A percentile compares a stretch with the other conserved stretches of the same genome.
Conservation (phyloP, 305 asterid genomes). For the Coffea humblotiana region DNA sequence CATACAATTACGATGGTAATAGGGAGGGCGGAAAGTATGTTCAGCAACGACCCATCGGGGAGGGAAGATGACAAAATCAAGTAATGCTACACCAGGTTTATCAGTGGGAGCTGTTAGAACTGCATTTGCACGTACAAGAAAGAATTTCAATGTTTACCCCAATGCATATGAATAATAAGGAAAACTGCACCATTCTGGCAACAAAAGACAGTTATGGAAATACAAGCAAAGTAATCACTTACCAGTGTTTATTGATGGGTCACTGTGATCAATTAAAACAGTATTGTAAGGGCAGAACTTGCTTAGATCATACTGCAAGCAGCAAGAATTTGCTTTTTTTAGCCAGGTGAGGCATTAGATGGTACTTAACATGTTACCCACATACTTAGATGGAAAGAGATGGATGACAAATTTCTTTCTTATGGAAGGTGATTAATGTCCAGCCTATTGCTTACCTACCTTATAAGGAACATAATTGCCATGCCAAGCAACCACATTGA, state of each 20-base stretch:
- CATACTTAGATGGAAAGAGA: constrained; percentile 5
- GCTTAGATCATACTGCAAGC: constrained; percentile 84
- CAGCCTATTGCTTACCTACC: constrained; percentile 39
- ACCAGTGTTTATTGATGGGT: constrained; percentile 98
- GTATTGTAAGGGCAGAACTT: constrained; percentile 95
- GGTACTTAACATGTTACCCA: constrained; percentile 11
- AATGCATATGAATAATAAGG: constrained; percentile 1
- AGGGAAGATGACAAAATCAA: constrained; percentile 96
- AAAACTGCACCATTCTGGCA: constrained; percentile 11
- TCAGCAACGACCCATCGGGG: constrained; percentile 97
- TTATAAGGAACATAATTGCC: constrained; percentile 91
- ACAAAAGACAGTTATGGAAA: not conserved
- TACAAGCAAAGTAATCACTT: constrained; percentile 7
- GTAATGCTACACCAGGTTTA: constrained; percentile 89
- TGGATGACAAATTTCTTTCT: not conserved
- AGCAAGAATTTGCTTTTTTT: constrained; percentile 25
- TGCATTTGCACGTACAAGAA: constrained; percentile 36
- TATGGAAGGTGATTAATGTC: not conserved
- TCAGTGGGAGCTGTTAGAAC: constrained; percentile 96
- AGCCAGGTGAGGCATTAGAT: constrained; percentile 22
- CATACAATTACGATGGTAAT: constrained; percentile 97
- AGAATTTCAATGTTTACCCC: constrained; percentile 3
- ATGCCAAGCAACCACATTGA: constrained; percentile 98
- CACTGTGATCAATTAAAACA: constrained; percentile 85
- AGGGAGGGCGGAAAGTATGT: constrained; percentile 97